Percentiles rank a stretch among this genome's conserved stretches.
These are phyloP conservation scores for Isabelozyma pseudorhagii DNA, from an alignment of 805 yeast species.

Conservation along the genomic window DNA sequence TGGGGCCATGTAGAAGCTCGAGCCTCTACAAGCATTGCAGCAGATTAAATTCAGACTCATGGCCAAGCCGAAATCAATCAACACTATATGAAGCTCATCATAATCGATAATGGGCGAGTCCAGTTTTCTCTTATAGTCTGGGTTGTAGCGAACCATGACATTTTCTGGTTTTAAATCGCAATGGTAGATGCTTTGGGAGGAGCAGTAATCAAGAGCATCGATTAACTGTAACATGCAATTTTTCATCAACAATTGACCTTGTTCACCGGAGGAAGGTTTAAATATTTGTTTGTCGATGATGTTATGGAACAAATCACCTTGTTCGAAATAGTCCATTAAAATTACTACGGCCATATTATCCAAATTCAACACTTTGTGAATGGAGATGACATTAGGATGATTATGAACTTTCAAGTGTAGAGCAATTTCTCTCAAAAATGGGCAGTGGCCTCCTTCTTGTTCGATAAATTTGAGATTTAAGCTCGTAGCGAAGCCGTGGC, in stretches of 20 bases:
- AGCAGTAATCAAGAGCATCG: slow-evolving; percentile 34
- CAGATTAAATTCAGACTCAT: slow-evolving; percentile 55
- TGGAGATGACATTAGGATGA: slow-evolving; percentile 75
- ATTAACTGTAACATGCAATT: slow-evolving; percentile 40
- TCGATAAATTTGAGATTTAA: slow-evolving; percentile 22
- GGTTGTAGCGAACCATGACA: slow-evolving; percentile 34
- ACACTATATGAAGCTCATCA: slow-evolving; percentile 52
- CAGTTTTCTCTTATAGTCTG: slow-evolving; percentile 16
- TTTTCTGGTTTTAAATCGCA: slow-evolving; percentile 44
- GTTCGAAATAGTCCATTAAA: slow-evolving; percentile 80
- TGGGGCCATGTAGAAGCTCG: slow-evolving; percentile 91
- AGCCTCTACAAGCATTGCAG: slow-evolving; percentile 78
- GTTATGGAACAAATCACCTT: slow-evolving; percentile 83
- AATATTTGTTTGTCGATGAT: slow-evolving; percentile 76
- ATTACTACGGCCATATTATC: slow-evolving; percentile 56
- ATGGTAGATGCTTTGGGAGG: slow-evolving; percentile 30
- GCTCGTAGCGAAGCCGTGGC: slow-evolving; percentile 3
- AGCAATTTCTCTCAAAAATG: slow-evolving; percentile 61
- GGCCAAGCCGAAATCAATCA: slow-evolving; percentile 91
- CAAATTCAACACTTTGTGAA: slow-evolving; percentile 68
- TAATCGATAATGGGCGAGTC: slow-evolving; percentile 24
- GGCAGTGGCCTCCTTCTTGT: slow-evolving; percentile 20
- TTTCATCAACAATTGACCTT: slow-evolving; percentile 47
- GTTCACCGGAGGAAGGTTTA: slow-evolving; percentile 48
- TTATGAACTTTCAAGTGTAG: slow-evolving; percentile 71